Evolutionary conservation across 2,329 filamentous ascomycete genomes (phyloP), one percentile per base, ranked within the genome.

Genomic region (Fusarium anthophilum): DNA sequence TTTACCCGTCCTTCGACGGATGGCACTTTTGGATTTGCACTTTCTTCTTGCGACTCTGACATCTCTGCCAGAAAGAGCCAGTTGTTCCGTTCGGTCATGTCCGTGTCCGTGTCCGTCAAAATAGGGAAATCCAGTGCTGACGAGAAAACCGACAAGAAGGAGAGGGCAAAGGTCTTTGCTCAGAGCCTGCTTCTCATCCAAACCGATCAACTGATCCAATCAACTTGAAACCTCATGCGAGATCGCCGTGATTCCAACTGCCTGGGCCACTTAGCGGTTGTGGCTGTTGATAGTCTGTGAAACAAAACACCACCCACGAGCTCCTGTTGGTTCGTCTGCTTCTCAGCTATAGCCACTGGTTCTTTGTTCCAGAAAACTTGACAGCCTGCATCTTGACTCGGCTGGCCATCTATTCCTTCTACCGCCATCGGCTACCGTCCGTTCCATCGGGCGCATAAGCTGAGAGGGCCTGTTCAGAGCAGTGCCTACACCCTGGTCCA

Each of bases 21-120:
- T 69, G 71, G 68, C 35, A 74, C 67, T 72, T 74, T 72, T 74
- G 71, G 51, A 38, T 41, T 53, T 53, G 35, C 32, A 39, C 41
- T 68, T 32, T 58, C 30, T 51, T 58, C 32, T 58, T 61, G 63
- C 35, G 26, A 48, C 43, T 72, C 68, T 59, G 69, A 54, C 62
- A 72, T 58, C 55, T 71, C 48, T 64, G 37, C 62, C 41, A 63
- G 26, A 68, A 74, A 26, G 41, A 63, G 45, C 28, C 18, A 56
- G 17, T 45, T 53, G 14, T 41, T 62, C 63, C 63, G 44, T 63
- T 55, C 57, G 63, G 72, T 43, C 56, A 65, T 74, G 56, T 69
- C 70, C 71, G 62, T 38, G 39, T 57, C 53, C 51, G 57, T 43
- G 30, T 48, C 43, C 20, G 38, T 54, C 22, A 45, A 26, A 60